A percentile compares a stretch with the other conserved stretches of the same genome.
Conservation (phyloP, 148 eudicot species). For the Limonium bicolor region DNA sequence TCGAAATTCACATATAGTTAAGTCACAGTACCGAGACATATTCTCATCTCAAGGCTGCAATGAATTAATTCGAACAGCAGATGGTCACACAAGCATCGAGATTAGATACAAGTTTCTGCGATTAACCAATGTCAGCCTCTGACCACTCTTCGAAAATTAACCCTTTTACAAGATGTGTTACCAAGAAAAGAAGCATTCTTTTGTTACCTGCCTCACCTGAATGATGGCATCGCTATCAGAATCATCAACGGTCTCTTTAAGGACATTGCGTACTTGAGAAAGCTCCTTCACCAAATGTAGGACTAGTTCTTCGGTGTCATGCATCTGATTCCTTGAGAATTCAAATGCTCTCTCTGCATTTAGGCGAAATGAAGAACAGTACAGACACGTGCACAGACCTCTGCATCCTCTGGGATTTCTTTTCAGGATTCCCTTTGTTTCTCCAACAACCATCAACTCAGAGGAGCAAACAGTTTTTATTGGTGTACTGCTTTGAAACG, state of each 20-base stretch:
- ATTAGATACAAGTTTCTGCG: too few relatives aligned
- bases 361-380: slow-evolving; percentile 57
- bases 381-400: slow-evolving; percentile 60
- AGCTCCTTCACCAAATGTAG: slow-evolving; percentile 41
- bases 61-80: background rate
- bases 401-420: slow-evolving; percentile 68
- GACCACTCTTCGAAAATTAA: too few relatives aligned
- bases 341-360: slow-evolving; percentile 75
- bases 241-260: slow-evolving; percentile 18
- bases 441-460: slow-evolving; percentile 3
- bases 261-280: slow-evolving; percentile 19
- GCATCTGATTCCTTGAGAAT: slow-evolving; percentile 63
- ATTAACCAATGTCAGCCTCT: too few relatives aligned
- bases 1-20: background rate
- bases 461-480: slow-evolving; percentile 10
- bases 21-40: too few relatives aligned
- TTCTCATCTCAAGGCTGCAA: background rate
- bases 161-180: too few relatives aligned
- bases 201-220: slow-evolving; percentile 28
- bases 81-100: too few relatives aligned
- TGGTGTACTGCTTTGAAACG: slow-evolving; percentile 9
- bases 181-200: too few relatives aligned
- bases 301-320: slow-evolving; percentile 57
- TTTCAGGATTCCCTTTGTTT: slow-evolving; percentile 44
- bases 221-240: slow-evolving; percentile 10